Percentiles rank a stretch among this genome's conserved stretches.
Conservation (phyloP, 2,329 filamentous ascomycete genomes). For the Fusarium keratoplasticum region DNA sequence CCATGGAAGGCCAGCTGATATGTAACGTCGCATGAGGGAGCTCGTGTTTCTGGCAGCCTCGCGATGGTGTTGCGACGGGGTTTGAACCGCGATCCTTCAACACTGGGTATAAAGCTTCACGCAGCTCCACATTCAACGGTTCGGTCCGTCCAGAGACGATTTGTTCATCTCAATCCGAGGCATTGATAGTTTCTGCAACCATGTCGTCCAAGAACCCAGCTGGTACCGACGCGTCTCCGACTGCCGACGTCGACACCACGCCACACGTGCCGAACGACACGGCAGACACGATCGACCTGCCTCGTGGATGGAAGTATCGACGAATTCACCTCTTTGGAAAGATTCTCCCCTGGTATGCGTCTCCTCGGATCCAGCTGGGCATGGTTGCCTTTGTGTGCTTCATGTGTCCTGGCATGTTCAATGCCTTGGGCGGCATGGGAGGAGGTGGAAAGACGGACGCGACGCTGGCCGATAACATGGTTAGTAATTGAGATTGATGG, state of each 20-base stretch:
- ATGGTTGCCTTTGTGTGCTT: constrained; percentile 70
- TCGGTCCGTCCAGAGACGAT: background rate
- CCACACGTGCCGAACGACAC: background rate
- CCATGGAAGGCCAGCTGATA: background rate
- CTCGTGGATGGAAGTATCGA: constrained; percentile 41
- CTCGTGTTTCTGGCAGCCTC: background rate
- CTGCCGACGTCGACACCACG: background rate
- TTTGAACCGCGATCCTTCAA: background rate
- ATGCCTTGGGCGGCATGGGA: constrained; percentile 73
- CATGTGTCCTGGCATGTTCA: constrained; percentile 79
- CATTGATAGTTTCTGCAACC: background rate
- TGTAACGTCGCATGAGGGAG: background rate
- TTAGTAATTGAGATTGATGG: constrained; percentile 17
- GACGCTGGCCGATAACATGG: constrained; percentile 54
- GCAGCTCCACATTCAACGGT: background rate
- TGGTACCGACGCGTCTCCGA: background rate
- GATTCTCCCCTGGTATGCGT: constrained; percentile 71
- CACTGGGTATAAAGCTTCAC: background rate
- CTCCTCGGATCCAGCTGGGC: constrained; percentile 76
- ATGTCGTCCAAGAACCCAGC: background rate
- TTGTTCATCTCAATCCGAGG: background rate
- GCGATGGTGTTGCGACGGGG: background rate
- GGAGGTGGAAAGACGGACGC: constrained; percentile 65
- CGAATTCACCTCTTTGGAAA: constrained; percentile 33
- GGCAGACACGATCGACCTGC: constrained; percentile 15